Conservation (phyloP, 1,139 yeast genomes). For the Debaryomyces psychrophilus region DNA sequence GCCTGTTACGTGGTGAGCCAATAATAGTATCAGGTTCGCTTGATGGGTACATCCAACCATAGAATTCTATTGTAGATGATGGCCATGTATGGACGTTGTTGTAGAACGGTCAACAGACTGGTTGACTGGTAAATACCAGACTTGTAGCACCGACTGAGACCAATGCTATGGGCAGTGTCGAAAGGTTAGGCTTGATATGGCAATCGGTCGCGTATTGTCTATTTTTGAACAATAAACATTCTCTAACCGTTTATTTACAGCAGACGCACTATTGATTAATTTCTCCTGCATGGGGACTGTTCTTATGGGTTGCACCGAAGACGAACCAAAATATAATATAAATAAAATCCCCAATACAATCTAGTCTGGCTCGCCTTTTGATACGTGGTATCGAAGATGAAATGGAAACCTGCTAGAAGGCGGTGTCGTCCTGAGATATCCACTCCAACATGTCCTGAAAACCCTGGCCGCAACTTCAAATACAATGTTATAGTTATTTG, state of each 20-base stretch:
- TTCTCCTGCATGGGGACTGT: not conserved
- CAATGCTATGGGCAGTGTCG: no score
- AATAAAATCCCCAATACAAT: not conserved
- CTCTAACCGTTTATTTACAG: conserved; percentile 1
- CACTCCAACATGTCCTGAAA: conserved; percentile 5
- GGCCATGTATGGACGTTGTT: not conserved
- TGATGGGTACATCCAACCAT: conserved; percentile 41
- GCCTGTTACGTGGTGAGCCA: not conserved
- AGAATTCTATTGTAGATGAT: not conserved
- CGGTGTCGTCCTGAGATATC: not conserved
- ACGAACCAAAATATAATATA: not conserved
- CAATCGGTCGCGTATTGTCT: not conserved
- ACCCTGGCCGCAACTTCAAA: conserved; percentile 16
- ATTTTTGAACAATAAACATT: not conserved
- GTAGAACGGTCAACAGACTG: not conserved
- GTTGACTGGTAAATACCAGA: not conserved
- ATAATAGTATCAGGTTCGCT: conserved; percentile 41
- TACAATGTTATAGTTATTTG: conserved; percentile 43
- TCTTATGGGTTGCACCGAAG: not conserved
- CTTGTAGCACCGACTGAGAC: not conserved
- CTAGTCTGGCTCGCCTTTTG: not conserved
- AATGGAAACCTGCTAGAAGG: not conserved
- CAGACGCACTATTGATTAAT: not conserved
- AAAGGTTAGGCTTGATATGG: no score
- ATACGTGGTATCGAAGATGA: not conserved